Base-by-base conservation (phyloP, 768 basidiomycete species). In the Leccinellum albellum region DNA sequence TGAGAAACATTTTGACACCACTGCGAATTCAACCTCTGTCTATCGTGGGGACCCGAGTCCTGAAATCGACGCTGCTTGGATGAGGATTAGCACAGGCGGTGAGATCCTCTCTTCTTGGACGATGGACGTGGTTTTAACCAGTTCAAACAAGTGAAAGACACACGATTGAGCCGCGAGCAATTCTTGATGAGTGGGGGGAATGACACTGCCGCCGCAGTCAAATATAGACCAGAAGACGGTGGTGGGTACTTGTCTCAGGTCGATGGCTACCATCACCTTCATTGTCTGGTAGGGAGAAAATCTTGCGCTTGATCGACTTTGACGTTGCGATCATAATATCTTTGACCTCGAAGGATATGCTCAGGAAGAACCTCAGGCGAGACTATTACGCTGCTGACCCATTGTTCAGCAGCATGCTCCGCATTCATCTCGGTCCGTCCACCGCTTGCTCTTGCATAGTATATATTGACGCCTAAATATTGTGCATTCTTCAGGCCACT, bases 161-260 rank as follows among this genome's bases (percentile, higher is more conserved):
- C 58, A 7, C 57, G 51, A 2, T 59, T 61, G 40, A 47, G 35
- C 10, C 35, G 15, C 28, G 60, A 61, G 20, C 49, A 56, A 29
- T 42, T 59, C 49, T 24, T 54, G 28, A 61, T 45, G 51, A 46
- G 47, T 10, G 60, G 60, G 17, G 37, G 51, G 20, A 44, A 28
- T 26, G 53, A 54, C 26, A 50, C 33, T 10, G 51, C 54, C 1
- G 31, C 60, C 10, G 33, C 23, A n/a, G 51, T 28, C 37, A 59
- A 37, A 47, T 61, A 51, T 28, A 45, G 42, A 12, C 58, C 58
- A 1, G 50, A 59, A 37, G 53, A 61, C 21, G 58, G 60, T 13
- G 58, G 60, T 6, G 60, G 60, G 2, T 59, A 59, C 29, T 53
- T 61, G 57, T 54, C 53, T 6, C 35, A 58, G 6, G 9, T 61